Conservation (phyloP, 2,329 filamentous ascomycete genomes). For the Pyrenochaeta sp. region DNA sequence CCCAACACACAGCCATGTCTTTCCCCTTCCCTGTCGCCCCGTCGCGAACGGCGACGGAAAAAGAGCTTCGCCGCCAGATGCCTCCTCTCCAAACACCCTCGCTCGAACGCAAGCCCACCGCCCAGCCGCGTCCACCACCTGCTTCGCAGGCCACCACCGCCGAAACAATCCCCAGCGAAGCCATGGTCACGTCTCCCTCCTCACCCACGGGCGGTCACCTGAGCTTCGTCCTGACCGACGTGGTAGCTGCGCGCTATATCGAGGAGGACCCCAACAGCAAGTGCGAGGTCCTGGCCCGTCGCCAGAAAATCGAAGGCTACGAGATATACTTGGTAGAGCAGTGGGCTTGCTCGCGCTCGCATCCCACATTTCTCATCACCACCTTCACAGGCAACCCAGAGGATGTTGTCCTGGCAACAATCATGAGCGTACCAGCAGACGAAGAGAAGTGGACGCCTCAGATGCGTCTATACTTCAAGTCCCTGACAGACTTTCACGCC, state of each 20-base stretch:
- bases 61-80: conserved; percentile 37
- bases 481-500: conserved; percentile 84
- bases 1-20: conserved; percentile 25
- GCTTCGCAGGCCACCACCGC: conserved; percentile 14
- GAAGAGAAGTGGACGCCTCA: conserved; percentile 80
- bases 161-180: conserved; percentile 21
- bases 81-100: conserved; percentile 34
- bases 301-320: conserved; percentile 77
- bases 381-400: conserved; percentile 89
- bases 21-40: conserved; percentile 23
- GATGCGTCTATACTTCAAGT: conserved; percentile 83
- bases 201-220: conserved; percentile 55
- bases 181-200: conserved; percentile 20
- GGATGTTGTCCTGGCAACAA: conserved; percentile 78
- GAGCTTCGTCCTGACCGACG: conserved; percentile 70
- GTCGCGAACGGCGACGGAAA: conserved; percentile 30
- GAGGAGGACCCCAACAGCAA: conserved; percentile 81
- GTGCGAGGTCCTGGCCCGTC: conserved; percentile 70
- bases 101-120: conserved; percentile 22
- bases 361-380: conserved; percentile 89
- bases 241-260: conserved; percentile 73
- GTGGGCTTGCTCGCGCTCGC: conserved; percentile 91
- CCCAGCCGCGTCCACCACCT: conserved; percentile 18
- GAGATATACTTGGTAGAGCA: conserved; percentile 96
- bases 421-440: conserved; percentile 82